These are phyloP conservation scores for Nannizziopsis arthrosporioides DNA, from an alignment of 2,329 filamentous ascomycete species.

Conservation along the genomic window DNA sequence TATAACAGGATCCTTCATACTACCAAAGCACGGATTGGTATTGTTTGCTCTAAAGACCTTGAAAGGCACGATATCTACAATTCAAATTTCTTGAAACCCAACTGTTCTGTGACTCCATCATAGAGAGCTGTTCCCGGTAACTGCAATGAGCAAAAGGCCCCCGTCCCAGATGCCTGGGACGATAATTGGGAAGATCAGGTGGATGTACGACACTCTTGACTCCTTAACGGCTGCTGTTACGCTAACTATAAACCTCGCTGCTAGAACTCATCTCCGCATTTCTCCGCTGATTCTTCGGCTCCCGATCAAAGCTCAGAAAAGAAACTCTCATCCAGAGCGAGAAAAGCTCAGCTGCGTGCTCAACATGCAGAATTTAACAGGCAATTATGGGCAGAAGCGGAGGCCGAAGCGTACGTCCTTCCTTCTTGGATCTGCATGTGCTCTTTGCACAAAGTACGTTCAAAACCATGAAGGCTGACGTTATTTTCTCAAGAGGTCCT, in stretches of 20 bases:
- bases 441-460: not conserved
- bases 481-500: constrained; percentile 47
- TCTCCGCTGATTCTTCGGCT: not conserved
- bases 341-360: constrained; percentile 65
- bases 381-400: constrained; percentile 83
- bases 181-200: constrained; percentile 78
- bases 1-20: too few relatives aligned
- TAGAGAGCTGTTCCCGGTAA: not conserved
- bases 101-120: not conserved
- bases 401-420: constrained; percentile 62
- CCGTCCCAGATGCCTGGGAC: constrained; percentile 72
- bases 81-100: too few relatives aligned
- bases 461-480: not conserved
- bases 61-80: too few relatives aligned
- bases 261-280: not conserved
- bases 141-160: constrained; percentile 35
- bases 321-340: constrained; percentile 44
- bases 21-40: too few relatives aligned
- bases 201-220: constrained; percentile 43
- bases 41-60: too few relatives aligned
- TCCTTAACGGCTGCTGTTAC: not conserved
- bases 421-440: not conserved
- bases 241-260: not conserved
- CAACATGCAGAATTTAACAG: constrained; percentile 74
- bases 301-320: constrained; percentile 24